phyloP scores from a whole-genome alignment of 1,284 basidiomycete genomes.

The Polyporus tsugae region DNA sequence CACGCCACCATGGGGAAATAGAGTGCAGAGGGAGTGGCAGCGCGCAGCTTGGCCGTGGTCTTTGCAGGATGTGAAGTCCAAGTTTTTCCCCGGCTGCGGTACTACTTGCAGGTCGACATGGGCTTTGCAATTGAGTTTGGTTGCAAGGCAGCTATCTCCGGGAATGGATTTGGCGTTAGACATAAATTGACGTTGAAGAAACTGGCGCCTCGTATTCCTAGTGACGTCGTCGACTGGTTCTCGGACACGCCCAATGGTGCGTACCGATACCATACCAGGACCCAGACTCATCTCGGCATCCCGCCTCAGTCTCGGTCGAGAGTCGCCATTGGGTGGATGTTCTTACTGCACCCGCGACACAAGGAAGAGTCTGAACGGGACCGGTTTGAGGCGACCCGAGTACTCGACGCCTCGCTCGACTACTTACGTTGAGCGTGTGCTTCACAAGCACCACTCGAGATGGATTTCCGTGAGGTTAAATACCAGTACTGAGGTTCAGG shows the following conservation, averaged over 20 bases:
- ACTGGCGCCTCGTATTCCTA: not conserved
- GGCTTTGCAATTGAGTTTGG: not conserved
- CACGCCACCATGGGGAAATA: too few relatives aligned
- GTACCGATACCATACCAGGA: not conserved
- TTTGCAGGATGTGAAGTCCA: not conserved
- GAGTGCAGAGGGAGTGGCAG: not conserved
- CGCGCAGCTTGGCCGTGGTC: not conserved
- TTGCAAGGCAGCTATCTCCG: not conserved
- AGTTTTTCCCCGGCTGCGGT: constrained; percentile 14
- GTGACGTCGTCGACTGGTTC: not conserved
- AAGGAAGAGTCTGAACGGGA: not conserved
- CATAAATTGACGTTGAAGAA: not conserved
- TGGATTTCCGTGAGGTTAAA: not conserved
- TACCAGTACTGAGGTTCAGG: not conserved
- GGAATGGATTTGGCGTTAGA: not conserved
- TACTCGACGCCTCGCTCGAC: not conserved
- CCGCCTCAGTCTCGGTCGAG: not conserved
- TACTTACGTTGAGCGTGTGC: not conserved
- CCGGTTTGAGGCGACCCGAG: not conserved
- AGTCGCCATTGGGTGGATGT: not conserved
- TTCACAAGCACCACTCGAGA: not conserved
- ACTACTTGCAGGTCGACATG: constrained; percentile 18
- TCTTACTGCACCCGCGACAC: not conserved
- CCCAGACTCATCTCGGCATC: not conserved
- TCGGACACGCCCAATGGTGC: not conserved